phyloP scores from a whole-genome alignment of 768 basidiomycete species.

The Sporobolomyces pararoseus region DNA sequence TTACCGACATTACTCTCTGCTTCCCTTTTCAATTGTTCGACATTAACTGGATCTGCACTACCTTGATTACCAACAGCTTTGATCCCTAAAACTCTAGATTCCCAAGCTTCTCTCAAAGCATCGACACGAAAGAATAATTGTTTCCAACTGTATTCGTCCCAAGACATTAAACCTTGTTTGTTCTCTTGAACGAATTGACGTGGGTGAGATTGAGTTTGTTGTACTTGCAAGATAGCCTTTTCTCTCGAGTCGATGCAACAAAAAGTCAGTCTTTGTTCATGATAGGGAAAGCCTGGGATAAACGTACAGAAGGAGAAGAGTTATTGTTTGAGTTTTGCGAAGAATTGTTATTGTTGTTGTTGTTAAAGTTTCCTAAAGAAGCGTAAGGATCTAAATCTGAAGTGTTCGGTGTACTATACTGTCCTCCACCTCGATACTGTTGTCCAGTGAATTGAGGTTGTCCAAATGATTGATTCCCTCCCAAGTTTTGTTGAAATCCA shows the following conservation, averaged over 20 bases:
- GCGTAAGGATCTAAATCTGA: conserved; percentile 36
- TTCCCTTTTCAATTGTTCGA: background rate
- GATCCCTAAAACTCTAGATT: conserved; percentile 14
- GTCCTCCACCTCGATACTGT: background rate
- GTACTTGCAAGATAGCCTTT: conserved; percentile 12
- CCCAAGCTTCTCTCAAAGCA: conserved; percentile 34
- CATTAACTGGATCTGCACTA: conserved; percentile 25
- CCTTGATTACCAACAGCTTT: conserved; percentile 20
- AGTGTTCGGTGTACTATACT: background rate
- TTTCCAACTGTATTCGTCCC: conserved; percentile 37
- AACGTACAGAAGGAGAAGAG: background rate
- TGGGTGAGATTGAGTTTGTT: conserved; percentile 29
- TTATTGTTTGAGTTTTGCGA: background rate
- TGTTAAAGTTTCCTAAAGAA: too few species aligned
- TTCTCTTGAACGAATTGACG: conserved; percentile 29
- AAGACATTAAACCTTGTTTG: conserved; percentile 9
- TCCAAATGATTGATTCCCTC: background rate
- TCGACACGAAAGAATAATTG: conserved; percentile 23
- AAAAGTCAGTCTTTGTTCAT: too few species aligned
- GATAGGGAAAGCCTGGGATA: background rate
- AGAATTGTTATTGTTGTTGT: background rate
- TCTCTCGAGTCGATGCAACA: background rate
- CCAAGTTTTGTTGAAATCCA: background rate
- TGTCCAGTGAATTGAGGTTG: background rate
- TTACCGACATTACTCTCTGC: conserved; percentile 26